phyloP scores from a whole-genome alignment of 1,139 yeast genomes.

The Saccharomyces hybrid region DNA sequence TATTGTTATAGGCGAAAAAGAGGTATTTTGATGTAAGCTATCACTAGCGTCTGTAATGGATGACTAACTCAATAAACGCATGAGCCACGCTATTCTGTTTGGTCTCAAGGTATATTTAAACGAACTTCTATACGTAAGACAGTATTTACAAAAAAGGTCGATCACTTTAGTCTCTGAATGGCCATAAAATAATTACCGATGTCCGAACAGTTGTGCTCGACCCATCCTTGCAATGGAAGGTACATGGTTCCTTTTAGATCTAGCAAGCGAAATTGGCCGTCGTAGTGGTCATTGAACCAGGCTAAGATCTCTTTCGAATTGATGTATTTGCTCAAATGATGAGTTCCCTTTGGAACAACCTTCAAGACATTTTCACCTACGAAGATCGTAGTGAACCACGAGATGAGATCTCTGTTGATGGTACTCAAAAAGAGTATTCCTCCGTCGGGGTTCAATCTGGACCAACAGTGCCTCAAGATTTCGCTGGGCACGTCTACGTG shows the following conservation, averaged over 20 bases:
- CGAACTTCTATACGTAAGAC: too few species aligned
- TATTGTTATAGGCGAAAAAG: background rate
- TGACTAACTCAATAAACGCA: background rate
- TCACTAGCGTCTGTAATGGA: background rate
- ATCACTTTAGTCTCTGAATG: constrained; percentile 31
- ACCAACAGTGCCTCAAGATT: constrained; percentile 59
- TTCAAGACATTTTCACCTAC: constrained; percentile 75
- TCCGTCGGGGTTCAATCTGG: constrained; percentile 47
- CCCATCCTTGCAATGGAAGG: constrained; percentile 83
- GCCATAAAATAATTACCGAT: constrained; percentile 91
- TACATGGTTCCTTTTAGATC: constrained; percentile 73
- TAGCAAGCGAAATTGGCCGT: constrained; percentile 46
- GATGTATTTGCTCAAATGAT: constrained; percentile 77
- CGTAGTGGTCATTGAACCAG: constrained; percentile 47
- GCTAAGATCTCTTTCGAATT: constrained; percentile 62
- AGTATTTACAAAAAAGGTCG: too few species aligned
- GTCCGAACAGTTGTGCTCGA: constrained; percentile 47
- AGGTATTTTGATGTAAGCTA: background rate
- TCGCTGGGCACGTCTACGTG: constrained; percentile 82
- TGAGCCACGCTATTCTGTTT: background rate
- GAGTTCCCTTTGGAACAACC: constrained; percentile 90
- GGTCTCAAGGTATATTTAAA: background rate
- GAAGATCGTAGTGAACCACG: constrained; percentile 89
- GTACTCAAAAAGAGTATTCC: constrained; percentile 87
- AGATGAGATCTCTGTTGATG: constrained; percentile 78